A percentile compares a stretch with the other conserved stretches of the same genome.
These are phyloP conservation scores for Aspergillus olivimuriae DNA, from an alignment of 495 filamentous ascomycete species.

Conservation along the genomic window DNA sequence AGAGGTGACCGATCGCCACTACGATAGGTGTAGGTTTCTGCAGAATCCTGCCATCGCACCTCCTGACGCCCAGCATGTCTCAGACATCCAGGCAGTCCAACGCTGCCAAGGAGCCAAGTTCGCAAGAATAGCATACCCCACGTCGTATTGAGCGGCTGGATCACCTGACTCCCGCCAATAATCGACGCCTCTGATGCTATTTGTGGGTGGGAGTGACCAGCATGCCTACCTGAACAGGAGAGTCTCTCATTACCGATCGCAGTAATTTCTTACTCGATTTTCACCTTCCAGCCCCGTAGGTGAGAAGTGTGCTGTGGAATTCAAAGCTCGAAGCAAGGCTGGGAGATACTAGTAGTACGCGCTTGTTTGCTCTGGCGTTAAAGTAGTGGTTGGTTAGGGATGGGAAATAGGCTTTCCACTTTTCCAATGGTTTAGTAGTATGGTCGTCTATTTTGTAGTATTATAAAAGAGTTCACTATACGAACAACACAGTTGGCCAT, in stretches of 20 bases:
- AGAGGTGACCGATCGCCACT: too few relatives aligned
- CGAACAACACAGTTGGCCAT: too few relatives aligned
- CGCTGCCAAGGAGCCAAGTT: background rate
- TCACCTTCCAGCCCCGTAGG: conserved; percentile 9
- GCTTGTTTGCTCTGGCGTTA: conserved; percentile 13
- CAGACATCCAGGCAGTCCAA: background rate
- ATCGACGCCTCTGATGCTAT: background rate
- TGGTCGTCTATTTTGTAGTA: too few relatives aligned
- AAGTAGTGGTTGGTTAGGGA: conserved; percentile 8
- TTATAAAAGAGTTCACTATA: too few relatives aligned
- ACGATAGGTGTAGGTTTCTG: too few relatives aligned
- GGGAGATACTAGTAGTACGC: conserved; percentile 11
- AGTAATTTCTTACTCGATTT: conserved; percentile 14
- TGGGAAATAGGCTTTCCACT: background rate
- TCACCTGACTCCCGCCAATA: background rate
- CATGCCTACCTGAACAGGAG: too few relatives aligned
- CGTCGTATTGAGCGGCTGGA: background rate
- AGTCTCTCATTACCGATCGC: conserved; percentile 12
- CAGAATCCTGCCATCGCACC: too few relatives aligned
- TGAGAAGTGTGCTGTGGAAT: conserved; percentile 13
- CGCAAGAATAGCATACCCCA: background rate
- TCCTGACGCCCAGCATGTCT: background rate
- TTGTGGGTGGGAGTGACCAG: background rate
- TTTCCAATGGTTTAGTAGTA: too few relatives aligned
- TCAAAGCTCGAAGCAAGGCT: conserved; percentile 8